A percentile compares a stretch with the other conserved stretches of the same genome.
phyloP scores from a whole-genome alignment of 805 yeast genomes.

The Candida loeiensis region DNA sequence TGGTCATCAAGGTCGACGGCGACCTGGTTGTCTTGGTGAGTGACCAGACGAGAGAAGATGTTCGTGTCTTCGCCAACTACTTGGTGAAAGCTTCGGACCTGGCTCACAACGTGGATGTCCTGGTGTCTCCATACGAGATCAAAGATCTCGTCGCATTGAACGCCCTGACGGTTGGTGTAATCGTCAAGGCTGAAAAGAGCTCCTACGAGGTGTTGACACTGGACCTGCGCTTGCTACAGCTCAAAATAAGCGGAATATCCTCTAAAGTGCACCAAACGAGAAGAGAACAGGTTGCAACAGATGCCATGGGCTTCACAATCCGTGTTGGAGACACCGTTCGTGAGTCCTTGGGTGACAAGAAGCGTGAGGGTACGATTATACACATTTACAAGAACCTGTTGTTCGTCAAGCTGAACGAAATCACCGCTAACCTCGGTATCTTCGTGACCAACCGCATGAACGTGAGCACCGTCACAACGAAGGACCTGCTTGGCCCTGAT shows the following conservation, averaged over 20 bases:
- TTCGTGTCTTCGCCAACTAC: constrained; percentile 90
- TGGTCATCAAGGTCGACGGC: constrained; percentile 76
- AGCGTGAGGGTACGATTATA: constrained; percentile 81
- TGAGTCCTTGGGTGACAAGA: constrained; percentile 61
- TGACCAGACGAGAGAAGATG: constrained; percentile 83
- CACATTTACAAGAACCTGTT: constrained; percentile 80
- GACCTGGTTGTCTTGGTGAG: constrained; percentile 88
- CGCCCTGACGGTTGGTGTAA: constrained; percentile 82
- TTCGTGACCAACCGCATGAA: constrained; percentile 75
- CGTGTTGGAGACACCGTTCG: constrained; percentile 90
- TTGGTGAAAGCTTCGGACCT: constrained; percentile 90
- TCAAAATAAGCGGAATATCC: constrained; percentile 79
- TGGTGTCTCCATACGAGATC: constrained; percentile 75
- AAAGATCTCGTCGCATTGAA: constrained; percentile 88
- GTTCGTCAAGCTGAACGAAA: constrained; percentile 76
- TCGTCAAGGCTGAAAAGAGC: constrained; percentile 86
- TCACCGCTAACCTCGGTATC: constrained; percentile 84
- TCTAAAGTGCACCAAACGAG: constrained; percentile 63
- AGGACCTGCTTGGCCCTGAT: constrained; percentile 71
- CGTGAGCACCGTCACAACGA: constrained; percentile 80
- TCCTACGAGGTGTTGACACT: constrained; percentile 75
- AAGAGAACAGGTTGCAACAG: constrained; percentile 81
- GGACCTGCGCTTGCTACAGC: constrained; percentile 69
- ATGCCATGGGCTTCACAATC: constrained; percentile 77
- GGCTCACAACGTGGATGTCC: constrained; percentile 50